Conservation (phyloP, 1,284 basidiomycete species). For the Malassezia obtusa region DNA sequence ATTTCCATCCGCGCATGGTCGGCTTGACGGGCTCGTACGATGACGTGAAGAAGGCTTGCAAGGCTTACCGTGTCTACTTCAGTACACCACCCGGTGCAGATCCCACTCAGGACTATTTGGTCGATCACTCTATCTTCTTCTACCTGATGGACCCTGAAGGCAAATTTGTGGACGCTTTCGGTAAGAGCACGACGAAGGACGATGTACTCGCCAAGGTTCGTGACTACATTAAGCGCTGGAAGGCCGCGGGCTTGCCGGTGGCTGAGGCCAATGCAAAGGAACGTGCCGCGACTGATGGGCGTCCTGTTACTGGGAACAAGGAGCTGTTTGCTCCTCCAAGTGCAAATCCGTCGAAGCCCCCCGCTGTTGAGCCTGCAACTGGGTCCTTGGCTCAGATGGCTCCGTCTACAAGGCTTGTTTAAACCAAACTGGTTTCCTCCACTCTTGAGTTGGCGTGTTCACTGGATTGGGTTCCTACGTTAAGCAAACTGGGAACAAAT, state of each 20-base stretch:
- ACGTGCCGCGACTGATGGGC: constrained; percentile 53
- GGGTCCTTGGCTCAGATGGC: background rate
- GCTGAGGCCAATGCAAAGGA: constrained; percentile 55
- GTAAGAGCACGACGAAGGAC: constrained; percentile 64
- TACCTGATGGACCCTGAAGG: constrained; percentile 95
- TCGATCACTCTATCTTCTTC: constrained; percentile 71
- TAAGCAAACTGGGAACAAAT: no score
- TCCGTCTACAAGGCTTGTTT: background rate
- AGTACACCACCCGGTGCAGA: constrained; percentile 71
- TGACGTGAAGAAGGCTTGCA: constrained; percentile 78
- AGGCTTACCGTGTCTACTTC: constrained; percentile 93
- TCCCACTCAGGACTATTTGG: constrained; percentile 78
- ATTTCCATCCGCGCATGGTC: constrained; percentile 78
- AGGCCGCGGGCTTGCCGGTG: constrained; percentile 37
- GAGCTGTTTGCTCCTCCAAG: constrained; percentile 16
- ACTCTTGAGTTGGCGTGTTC: no score
- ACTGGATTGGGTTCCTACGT: no score
- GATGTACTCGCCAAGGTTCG: constrained; percentile 58
- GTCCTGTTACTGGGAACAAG: constrained; percentile 9
- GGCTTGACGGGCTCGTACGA: constrained; percentile 80
- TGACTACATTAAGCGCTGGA: constrained; percentile 53
- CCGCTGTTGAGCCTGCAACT: constrained; percentile 3
- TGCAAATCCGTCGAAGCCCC: constrained; percentile 4
- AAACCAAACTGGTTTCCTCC: no score
- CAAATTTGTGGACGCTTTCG: constrained; percentile 92